Evolutionary conservation across 305 asterid genomes (phyloP).

Genomic region (Striga hermonthica): DNA sequence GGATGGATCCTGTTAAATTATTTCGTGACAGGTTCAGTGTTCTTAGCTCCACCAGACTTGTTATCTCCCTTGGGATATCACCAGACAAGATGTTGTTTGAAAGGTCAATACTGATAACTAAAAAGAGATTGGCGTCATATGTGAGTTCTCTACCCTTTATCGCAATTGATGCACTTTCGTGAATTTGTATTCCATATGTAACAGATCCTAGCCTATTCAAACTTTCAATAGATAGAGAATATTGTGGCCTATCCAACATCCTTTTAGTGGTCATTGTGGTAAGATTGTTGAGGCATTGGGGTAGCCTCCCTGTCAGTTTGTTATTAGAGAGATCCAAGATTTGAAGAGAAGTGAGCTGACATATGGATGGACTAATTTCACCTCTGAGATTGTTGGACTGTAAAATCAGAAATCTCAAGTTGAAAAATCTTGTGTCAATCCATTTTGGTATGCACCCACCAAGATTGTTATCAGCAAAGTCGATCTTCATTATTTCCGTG

Average conservation of each 20-base stretch:
- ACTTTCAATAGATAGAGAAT: no score
- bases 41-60: constrained; percentile 18
- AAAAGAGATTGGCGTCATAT: constrained; percentile 28
- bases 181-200: background rate
- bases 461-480: constrained; percentile 6
- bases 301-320: background rate
- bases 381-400: background rate
- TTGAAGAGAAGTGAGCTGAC: no score
- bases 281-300: background rate
- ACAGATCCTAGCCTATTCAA: no score
- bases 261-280: background rate
- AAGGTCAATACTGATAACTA: constrained; percentile 33
- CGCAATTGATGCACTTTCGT: constrained; percentile 26
- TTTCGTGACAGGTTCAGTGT: constrained; percentile 31
- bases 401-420: background rate
- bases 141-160: constrained; percentile 28
- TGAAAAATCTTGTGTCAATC: no score
- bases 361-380: no score
- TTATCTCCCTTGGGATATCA: no score
- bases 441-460: constrained; percentile 28
- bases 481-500: constrained; percentile 5
- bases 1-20: constrained; percentile 23
- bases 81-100: no score
- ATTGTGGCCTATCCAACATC: background rate
- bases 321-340: no score